phyloP scores from a whole-genome alignment of 495 filamentous ascomycete species.

The Penicillium pulvis region DNA sequence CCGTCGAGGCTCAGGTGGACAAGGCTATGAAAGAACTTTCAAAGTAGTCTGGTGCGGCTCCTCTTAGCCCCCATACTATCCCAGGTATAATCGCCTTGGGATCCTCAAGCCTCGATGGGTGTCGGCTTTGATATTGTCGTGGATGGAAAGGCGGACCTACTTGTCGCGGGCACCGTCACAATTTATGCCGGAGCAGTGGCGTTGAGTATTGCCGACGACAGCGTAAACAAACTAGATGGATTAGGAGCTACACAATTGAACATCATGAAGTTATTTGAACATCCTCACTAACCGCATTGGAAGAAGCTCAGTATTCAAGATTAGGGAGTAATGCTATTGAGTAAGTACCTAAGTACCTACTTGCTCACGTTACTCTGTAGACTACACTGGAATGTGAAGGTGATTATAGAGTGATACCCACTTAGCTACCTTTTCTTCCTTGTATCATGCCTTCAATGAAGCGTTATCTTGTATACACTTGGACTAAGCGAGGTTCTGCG shows the following conservation, averaged over 20 bases:
- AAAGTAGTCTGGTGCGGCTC: neutral
- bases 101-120: neutral
- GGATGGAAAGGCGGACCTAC: neutral
- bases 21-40: neutral
- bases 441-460: too few species aligned
- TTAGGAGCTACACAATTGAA: neutral
- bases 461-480: too few species aligned
- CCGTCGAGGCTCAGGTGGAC: neutral
- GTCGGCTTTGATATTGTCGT: neutral
- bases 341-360: too few species aligned
- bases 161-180: neutral
- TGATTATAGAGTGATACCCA: too few species aligned
- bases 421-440: too few species aligned
- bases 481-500: too few species aligned
- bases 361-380: too few species aligned
- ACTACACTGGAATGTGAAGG: too few species aligned
- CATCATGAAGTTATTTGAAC: too few species aligned
- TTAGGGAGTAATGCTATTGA: too few species aligned
- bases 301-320: too few species aligned
- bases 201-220: neutral
- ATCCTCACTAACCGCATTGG: too few species aligned
- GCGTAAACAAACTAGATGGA: neutral
- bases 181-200: neutral
- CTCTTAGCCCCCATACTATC: neutral
- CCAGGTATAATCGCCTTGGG: neutral